Evolutionary conservation across 768 basidiomycete genomes (phyloP).

Genomic region (Daedalea quercina): DNA sequence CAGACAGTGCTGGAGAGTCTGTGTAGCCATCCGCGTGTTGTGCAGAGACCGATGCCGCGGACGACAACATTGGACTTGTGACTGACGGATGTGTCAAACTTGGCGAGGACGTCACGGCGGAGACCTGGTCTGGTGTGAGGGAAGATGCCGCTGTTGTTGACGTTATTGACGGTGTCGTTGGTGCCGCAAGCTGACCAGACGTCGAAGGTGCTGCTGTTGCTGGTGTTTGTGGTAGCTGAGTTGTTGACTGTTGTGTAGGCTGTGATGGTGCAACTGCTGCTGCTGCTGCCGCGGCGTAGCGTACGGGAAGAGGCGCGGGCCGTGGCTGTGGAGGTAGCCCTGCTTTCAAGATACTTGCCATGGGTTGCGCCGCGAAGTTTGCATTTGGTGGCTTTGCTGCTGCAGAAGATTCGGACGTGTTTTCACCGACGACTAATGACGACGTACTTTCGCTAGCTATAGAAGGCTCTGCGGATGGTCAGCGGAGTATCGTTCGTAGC

Average conservation of each 20-base stretch:
- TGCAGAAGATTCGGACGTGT: slow-evolving; percentile 4
- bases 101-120: slow-evolving; percentile 53
- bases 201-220: slow-evolving; percentile 21
- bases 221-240: slow-evolving; percentile 29
- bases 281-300: slow-evolving; percentile 91
- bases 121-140: slow-evolving; percentile 28
- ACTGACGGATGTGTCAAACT: slow-evolving; percentile 82
- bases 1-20: slow-evolving; percentile 69
- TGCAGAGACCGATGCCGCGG: slow-evolving; percentile 51
- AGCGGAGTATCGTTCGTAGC: background rate
- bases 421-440: background rate
- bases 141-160: slow-evolving; percentile 26
- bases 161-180: slow-evolving; percentile 32
- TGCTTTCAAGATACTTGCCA: slow-evolving; percentile 69
- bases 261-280: slow-evolving; percentile 38
- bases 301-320: slow-evolving; percentile 68
- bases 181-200: slow-evolving; percentile 31
- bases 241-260: slow-evolving; percentile 30
- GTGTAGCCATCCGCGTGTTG: slow-evolving; percentile 63
- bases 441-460: slow-evolving; percentile 51
- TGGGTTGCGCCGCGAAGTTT: slow-evolving; percentile 77
- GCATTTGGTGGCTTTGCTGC: slow-evolving; percentile 71
- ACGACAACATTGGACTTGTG: slow-evolving; percentile 78
- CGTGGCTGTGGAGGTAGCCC: slow-evolving; percentile 54
- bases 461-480: slow-evolving; percentile 48